A percentile compares a stretch with the other conserved stretches of the same genome.
phyloP scores from a whole-genome alignment of 2,329 filamentous ascomycete species.

The Exophiala xenobiotica region DNA sequence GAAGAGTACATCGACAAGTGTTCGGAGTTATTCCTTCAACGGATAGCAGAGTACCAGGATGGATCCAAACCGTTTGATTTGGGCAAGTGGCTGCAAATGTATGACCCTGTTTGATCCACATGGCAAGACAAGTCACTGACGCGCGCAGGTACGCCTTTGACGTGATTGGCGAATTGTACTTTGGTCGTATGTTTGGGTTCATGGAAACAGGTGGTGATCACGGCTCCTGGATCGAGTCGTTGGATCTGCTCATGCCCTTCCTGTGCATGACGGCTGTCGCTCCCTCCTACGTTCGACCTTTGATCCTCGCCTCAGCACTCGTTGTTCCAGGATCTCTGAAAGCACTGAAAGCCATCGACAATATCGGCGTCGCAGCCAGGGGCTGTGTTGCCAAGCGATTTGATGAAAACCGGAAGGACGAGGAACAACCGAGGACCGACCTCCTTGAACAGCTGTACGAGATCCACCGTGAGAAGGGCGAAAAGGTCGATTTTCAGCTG shows the following conservation, averaged over 20 bases:
- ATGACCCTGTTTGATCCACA: conserved; percentile 3
- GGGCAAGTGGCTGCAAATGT: conserved; percentile 33
- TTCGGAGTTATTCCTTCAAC: conserved; percentile 28
- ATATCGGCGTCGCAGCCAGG: conserved; percentile 32
- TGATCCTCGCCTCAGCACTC: conserved; percentile 32
- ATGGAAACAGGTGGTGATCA: conserved; percentile 41
- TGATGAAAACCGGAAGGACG: conserved; percentile 24
- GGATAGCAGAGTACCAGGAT: conserved; percentile 24
- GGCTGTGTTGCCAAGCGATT: conserved; percentile 30
- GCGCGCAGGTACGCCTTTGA: conserved; percentile 43
- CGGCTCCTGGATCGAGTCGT: conserved; percentile 39
- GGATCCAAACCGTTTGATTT: conserved; percentile 28
- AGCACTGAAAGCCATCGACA: conserved; percentile 32
- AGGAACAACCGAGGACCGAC: conserved; percentile 31
- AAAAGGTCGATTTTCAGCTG: conserved; percentile 34
- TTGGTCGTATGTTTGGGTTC: conserved; percentile 45
- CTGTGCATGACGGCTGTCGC: conserved; percentile 34
- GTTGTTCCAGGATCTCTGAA: conserved; percentile 28
- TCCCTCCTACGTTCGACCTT: conserved; percentile 34
- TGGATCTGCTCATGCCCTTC: conserved; percentile 38
- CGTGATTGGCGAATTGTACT: conserved; percentile 44
- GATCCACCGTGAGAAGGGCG: conserved; percentile 34
- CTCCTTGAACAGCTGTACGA: conserved; percentile 34
- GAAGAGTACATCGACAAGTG: conserved; percentile 34
- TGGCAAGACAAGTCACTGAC: conserved; percentile 3